Evolutionary conservation across 371 early-diverging fungal genomes (phyloP).

Genomic region (Lichtheimia ramosa): DNA sequence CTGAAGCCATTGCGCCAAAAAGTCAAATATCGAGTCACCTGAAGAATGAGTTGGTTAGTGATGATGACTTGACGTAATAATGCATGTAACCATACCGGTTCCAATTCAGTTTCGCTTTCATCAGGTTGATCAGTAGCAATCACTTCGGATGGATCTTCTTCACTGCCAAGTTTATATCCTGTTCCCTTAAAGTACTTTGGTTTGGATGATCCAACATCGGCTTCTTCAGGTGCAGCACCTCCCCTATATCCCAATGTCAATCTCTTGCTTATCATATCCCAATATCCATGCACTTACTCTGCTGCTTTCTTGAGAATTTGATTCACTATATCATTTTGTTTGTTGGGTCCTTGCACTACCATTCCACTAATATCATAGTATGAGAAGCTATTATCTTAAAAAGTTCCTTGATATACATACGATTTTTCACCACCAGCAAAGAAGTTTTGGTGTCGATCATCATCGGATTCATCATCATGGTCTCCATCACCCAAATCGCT

Average conservation of each 20-base stretch:
- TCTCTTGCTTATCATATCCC: neutral
- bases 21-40: constrained; percentile 77
- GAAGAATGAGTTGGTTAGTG: neutral
- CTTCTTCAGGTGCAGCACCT: constrained; percentile 51
- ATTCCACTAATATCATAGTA: constrained; percentile 52
- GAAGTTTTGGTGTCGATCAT: constrained; percentile 69
- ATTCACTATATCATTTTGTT: constrained; percentile 65
- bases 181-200: constrained; percentile 61
- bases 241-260: constrained; percentile 43
- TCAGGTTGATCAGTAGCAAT: constrained; percentile 12
- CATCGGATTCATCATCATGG: constrained; percentile 55
- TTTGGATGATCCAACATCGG: constrained; percentile 35
- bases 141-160: constrained; percentile 59
- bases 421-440: constrained; percentile 90
- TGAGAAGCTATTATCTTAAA: neutral
- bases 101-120: constrained; percentile 21
- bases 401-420: constrained; percentile 35
- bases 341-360: constrained; percentile 71
- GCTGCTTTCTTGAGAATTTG: constrained; percentile 82
- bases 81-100: constrained; percentile 52
- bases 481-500: constrained; percentile 48
- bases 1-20: constrained; percentile 97
- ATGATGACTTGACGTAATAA: too few relatives aligned
- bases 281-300: constrained; percentile 50
- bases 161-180: constrained; percentile 69